Conservation (phyloP, 2,329 filamentous ascomycete genomes). For the Paracoccidioides lutzii region DNA sequence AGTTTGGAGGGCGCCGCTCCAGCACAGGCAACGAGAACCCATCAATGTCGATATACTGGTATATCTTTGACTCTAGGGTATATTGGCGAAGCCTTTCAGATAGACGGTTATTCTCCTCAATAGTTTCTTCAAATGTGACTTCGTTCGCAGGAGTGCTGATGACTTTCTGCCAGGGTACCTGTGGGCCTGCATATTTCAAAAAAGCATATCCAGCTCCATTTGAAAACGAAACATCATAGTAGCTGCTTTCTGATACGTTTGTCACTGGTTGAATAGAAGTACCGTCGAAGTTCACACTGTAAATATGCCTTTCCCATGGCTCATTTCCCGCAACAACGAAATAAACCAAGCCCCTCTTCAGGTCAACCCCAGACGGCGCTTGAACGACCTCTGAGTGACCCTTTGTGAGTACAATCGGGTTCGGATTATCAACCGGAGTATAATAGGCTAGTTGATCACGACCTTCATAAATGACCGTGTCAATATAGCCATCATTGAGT, state of each 20-base stretch:
- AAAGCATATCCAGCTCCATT: slow-evolving; percentile 67
- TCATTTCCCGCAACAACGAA: slow-evolving; percentile 78
- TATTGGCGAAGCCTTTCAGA: slow-evolving; percentile 57
- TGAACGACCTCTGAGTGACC: slow-evolving; percentile 75
- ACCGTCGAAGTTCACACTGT: slow-evolving; percentile 76
- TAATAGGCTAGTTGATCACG: slow-evolving; percentile 93
- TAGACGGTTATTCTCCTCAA: slow-evolving; percentile 68
- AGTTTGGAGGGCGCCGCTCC: slow-evolving; percentile 81
- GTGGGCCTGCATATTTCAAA: slow-evolving; percentile 72
- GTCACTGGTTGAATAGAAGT: slow-evolving; percentile 60
- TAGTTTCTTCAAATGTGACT: slow-evolving; percentile 50
- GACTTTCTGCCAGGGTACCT: slow-evolving; percentile 82
- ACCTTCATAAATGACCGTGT: slow-evolving; percentile 73
- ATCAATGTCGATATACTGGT: slow-evolving; percentile 73
- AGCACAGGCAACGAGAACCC: slow-evolving; percentile 60
- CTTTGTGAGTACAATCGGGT: slow-evolving; percentile 77
- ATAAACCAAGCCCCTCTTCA: slow-evolving; percentile 78
- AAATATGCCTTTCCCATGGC: slow-evolving; percentile 81
- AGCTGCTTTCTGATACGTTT: slow-evolving; percentile 58
- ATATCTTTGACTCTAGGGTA: slow-evolving; percentile 70
- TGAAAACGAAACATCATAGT: slow-evolving; percentile 76
- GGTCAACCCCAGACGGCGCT: slow-evolving; percentile 71
- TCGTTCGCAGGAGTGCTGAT: slow-evolving; percentile 59
- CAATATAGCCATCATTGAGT: slow-evolving; percentile 77
- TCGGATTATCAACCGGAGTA: slow-evolving; percentile 65